These are phyloP conservation scores for Penicillium goetzii DNA, from an alignment of 495 filamentous ascomycete genomes.

Conservation along the genomic window DNA sequence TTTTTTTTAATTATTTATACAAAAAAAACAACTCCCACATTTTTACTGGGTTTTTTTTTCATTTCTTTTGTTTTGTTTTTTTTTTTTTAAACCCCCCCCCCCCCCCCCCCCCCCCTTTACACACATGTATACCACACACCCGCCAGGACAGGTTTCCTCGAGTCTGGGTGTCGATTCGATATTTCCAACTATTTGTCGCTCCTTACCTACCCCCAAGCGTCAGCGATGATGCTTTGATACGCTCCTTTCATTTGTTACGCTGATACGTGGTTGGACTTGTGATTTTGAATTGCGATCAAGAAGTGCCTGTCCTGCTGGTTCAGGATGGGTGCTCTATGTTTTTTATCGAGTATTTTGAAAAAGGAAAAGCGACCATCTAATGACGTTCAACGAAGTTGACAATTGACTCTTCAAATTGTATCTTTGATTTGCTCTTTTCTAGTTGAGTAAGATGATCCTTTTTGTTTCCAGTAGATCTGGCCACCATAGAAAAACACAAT, in stretches of 20 bases:
- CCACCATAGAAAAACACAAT: not conserved
- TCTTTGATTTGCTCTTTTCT: not conserved
- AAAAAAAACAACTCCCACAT: too few species aligned
- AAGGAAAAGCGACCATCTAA: not conserved
- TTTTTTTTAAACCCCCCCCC: too few species aligned
- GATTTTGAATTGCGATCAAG: not conserved
- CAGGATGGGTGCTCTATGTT: not conserved
- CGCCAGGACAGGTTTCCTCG: not conserved
- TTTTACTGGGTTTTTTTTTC: too few species aligned
- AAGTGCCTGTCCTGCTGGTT: not conserved
- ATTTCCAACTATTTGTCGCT: slow-evolving; percentile 2
- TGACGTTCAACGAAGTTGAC: not conserved
- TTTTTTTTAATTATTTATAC: too few species aligned
- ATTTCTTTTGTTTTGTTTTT: too few species aligned
- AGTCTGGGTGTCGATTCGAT: not conserved
- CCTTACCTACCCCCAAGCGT: not conserved
- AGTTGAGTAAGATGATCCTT: not conserved
- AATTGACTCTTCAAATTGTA: not conserved
- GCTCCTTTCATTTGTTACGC: slow-evolving; percentile 10
- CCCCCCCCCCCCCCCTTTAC: not conserved
- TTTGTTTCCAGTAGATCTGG: not conserved
- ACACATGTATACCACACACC: slow-evolving; percentile 1
- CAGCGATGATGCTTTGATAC: not conserved
- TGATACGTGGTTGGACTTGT: not conserved
- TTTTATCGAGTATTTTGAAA: not conserved